Evolutionary conservation across 2,329 filamentous ascomycete species (phyloP).

Genomic region (Plenodomus biglobosus): DNA sequence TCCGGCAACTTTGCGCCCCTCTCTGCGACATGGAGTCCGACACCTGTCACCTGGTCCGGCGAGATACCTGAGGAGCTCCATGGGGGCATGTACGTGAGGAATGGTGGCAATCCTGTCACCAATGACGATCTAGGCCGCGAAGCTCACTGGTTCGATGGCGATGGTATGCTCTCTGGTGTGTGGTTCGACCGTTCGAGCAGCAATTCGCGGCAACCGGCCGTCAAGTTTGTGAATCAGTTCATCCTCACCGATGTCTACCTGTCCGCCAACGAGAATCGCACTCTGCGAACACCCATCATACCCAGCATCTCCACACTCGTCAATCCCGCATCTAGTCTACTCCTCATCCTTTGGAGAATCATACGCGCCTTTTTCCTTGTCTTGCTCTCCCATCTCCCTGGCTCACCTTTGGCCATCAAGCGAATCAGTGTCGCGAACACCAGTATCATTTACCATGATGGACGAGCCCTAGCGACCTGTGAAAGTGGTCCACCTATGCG

Average conservation of each 20-base stretch:
- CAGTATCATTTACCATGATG: conserved; percentile 66
- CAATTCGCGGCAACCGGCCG: conserved; percentile 50
- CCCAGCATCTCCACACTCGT: conserved; percentile 69
- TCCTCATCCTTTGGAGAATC: conserved; percentile 55
- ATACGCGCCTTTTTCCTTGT: conserved; percentile 61
- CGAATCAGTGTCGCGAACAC: conserved; percentile 74
- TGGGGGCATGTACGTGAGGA: conserved; percentile 71
- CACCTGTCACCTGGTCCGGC: conserved; percentile 60
- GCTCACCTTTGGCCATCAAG: conserved; percentile 60
- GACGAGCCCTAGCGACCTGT: conserved; percentile 67
- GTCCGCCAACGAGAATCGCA: conserved; percentile 52
- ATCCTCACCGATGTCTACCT: conserved; percentile 68
- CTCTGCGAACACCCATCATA: conserved; percentile 59
- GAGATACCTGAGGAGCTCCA: conserved; percentile 64
- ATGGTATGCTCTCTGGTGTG: conserved; percentile 73
- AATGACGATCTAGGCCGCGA: conserved; percentile 63
- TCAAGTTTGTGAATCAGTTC: conserved; percentile 70
- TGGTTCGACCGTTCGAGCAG: conserved; percentile 53
- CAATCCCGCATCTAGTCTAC: conserved; percentile 57
- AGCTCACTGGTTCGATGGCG: conserved; percentile 74
- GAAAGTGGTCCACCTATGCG: conserved; percentile 71
- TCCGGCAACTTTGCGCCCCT: conserved; percentile 71
- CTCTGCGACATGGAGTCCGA: conserved; percentile 57
- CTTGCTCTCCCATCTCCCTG: conserved; percentile 59
- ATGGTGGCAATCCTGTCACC: conserved; percentile 68